Conservation (phyloP, 805 yeast genomes). For the Kregervanrija pseudodelftensis region DNA sequence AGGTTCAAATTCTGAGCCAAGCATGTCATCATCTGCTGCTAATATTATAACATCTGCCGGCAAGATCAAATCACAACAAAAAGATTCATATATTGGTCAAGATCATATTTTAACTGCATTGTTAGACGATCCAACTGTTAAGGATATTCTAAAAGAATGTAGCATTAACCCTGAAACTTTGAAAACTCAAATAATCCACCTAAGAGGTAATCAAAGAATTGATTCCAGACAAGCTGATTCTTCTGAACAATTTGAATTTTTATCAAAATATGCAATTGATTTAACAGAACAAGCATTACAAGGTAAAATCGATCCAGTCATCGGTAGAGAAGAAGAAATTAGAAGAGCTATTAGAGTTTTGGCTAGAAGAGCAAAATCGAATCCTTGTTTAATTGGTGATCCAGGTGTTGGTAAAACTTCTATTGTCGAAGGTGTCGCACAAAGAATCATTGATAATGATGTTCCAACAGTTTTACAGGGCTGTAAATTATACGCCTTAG, state of each 20-base stretch:
- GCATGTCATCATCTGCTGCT: constrained; percentile 70
- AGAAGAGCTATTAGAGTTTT: constrained; percentile 90
- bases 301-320: constrained; percentile 96
- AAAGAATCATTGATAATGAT: constrained; percentile 90
- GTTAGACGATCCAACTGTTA: constrained; percentile 67
- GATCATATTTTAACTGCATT: constrained; percentile 87
- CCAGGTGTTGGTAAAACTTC: constrained; percentile 99
- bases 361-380: constrained; percentile 95
- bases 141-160: constrained; percentile 65
- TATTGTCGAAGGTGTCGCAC: constrained; percentile 98
- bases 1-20: constrained; percentile 81
- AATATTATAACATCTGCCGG: constrained; percentile 67
- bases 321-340: constrained; percentile 98
- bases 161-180: constrained; percentile 62
- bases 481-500: constrained; percentile 79
- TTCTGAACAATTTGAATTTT: constrained; percentile 73
- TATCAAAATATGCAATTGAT: constrained; percentile 86
- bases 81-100: constrained; percentile 87
- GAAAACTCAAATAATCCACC: constrained; percentile 66
- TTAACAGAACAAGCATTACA: constrained; percentile 88
- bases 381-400: constrained; percentile 95
- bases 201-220: constrained; percentile 87
- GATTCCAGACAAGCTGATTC: constrained; percentile 94
- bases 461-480: constrained; percentile 83
- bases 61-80: constrained; percentile 77